Conservation (phyloP, 202 grass and related monocot genomes). For the Tripidium arundinaceum region DNA sequence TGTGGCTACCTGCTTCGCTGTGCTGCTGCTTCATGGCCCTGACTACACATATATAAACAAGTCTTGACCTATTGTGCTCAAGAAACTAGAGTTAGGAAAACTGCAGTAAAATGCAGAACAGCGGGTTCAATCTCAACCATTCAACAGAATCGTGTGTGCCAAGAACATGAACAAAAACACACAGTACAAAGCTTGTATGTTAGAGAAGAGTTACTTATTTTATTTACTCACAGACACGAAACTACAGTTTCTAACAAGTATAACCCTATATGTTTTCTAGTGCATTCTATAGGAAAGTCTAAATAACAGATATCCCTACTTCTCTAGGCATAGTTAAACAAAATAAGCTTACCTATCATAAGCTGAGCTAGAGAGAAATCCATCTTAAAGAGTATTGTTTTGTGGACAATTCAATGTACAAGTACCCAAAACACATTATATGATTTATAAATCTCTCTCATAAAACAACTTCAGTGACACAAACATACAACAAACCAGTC, state of each 20-base stretch:
- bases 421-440: background rate
- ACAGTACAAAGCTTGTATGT: background rate
- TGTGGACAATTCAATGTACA: background rate
- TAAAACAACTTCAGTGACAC: constrained; percentile 7
- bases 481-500: background rate
- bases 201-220: background rate
- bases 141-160: background rate
- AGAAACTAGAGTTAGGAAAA: constrained; percentile 12
- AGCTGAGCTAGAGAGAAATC: background rate
- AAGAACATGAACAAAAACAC: background rate
- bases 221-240: too few relatives aligned
- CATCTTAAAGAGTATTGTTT: background rate
- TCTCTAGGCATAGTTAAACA: background rate
- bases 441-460: background rate
- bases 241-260: background rate
- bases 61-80: background rate
- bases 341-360: constrained; percentile 14
- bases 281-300: background rate
- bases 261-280: background rate
- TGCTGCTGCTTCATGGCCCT: background rate
- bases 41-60: background rate
- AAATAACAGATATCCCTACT: background rate
- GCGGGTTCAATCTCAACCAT: background rate
- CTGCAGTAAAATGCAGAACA: background rate
- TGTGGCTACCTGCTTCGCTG: background rate